Conservation (phyloP, 441 rosid genomes). For the Corymbia citriodora region DNA sequence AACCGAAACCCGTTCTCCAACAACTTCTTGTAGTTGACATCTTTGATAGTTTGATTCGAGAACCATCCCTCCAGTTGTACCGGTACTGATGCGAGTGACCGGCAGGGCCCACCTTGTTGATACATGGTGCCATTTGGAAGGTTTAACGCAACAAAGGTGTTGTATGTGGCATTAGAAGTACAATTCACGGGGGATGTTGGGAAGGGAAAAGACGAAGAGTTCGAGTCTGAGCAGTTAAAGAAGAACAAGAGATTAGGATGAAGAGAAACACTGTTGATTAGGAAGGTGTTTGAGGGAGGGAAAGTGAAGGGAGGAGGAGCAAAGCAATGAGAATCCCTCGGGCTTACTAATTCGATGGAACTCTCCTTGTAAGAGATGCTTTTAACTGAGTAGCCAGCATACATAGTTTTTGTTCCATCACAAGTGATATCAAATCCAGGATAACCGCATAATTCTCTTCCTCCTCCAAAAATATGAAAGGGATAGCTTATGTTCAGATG, state of each 20-base stretch:
- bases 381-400: background rate
- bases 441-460: background rate
- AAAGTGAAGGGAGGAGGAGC: background rate
- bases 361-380: background rate
- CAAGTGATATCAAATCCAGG: background rate
- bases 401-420: background rate
- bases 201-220: background rate
- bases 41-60: background rate
- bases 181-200: background rate
- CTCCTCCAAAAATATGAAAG: background rate
- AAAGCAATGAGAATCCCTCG: background rate
- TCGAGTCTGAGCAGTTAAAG: background rate
- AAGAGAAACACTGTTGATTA: background rate
- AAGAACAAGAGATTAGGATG: background rate
- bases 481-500: background rate
- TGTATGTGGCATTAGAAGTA: background rate
- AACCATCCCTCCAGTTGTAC: background rate
- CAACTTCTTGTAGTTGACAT: conserved; percentile 18
- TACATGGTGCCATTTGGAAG: fast-evolving
- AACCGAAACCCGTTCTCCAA: conserved; percentile 43
- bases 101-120: no score
- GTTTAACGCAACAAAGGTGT: background rate
- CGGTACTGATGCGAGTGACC: fast-evolving
- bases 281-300: background rate
- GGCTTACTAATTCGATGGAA: background rate